Evolutionary conservation across 2,329 filamentous ascomycete genomes (phyloP).

Genomic region (Sporothrix schenckii): DNA sequence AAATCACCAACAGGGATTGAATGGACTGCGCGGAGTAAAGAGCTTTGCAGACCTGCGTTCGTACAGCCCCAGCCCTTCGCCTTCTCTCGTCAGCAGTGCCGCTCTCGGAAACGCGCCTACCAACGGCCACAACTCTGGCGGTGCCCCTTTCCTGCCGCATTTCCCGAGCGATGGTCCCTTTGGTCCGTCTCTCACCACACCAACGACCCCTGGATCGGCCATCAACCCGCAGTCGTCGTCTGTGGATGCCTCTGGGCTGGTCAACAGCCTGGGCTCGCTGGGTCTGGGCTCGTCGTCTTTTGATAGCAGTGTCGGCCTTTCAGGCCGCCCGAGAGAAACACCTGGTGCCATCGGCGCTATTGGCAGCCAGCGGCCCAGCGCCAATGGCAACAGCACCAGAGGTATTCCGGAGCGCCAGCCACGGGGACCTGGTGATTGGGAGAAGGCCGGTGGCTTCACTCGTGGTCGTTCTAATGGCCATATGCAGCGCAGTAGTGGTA

Average conservation of each 20-base stretch:
- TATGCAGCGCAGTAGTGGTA: conserved; percentile 64
- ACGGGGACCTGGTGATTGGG: conserved; percentile 64
- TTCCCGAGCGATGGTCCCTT: conserved; percentile 47
- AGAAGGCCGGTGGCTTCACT: conserved; percentile 56
- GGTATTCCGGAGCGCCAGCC: conserved; percentile 63
- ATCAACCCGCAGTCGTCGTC: conserved; percentile 36
- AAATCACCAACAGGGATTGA: conserved; percentile 60
- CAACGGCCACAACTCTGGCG: conserved; percentile 39
- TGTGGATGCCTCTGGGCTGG: conserved; percentile 45
- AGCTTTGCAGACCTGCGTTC: conserved; percentile 95
- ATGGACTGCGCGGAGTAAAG: conserved; percentile 89
- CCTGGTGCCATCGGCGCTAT: conserved; percentile 68
- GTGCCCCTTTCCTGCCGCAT: conserved; percentile 50
- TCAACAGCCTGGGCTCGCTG: conserved; percentile 55
- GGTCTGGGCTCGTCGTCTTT: conserved; percentile 53
- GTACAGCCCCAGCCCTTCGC: conserved; percentile 90
- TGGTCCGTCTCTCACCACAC: conserved; percentile 45
- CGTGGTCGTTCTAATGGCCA: conserved; percentile 63
- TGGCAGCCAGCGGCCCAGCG: conserved; percentile 64
- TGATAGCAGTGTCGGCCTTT: conserved; percentile 48
- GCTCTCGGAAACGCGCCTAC: conserved; percentile 50
- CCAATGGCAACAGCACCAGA: conserved; percentile 44
- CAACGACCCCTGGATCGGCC: conserved; percentile 45
- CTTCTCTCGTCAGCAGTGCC: conserved; percentile 62
- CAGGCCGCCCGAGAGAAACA: conserved; percentile 49